Base-by-base conservation (phyloP, 495 filamentous ascomycete species). In the Tuber melanosporum region DNA sequence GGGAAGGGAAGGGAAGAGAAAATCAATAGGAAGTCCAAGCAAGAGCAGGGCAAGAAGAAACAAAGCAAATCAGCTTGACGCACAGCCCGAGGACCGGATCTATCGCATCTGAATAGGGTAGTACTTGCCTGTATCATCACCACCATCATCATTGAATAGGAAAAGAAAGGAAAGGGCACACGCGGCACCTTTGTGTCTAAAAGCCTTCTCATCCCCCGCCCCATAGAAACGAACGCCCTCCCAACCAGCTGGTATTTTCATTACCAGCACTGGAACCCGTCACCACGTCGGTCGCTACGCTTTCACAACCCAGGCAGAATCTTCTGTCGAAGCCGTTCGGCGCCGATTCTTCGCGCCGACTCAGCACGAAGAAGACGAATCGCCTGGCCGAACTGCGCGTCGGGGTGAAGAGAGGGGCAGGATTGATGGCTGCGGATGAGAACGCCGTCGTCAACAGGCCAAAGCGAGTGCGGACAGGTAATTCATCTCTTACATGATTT, bases 391-490 rank as follows among this genome's bases (percentile, higher is more conserved):
- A 80, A 75, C 78, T 75, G 77, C 73, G 80, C 70, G 74, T 73
- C n/a, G 80, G 80, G 70, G 75, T 82, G 76, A 82, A 82, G 74
- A 82, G 80, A 66, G 74, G 70, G 72, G 80, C 71, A 73, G 76
- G 74, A 78, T 77, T 76, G 71, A 83, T 83, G 81, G 81, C 81
- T 72, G 81, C 81, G 42, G 78, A 82, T 75, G 81, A 83, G 47
- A 74, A 76, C 57, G 74, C 78, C 36, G 83, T 77, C 71, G 80
- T 76, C 45, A 84, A 81, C 79, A 78, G 83, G 74, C 83, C 83
- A 45, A 84, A 85, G 74, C 74, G 83, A 80, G 83, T 84, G 57
- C 84, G 83, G 66, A 84, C 83, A 80, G 83, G 83, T 83, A 83
- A 72, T 75, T 76, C 71, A 44, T 73, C 71, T 75, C 44, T 42